These are phyloP conservation scores for Penicillium sp. DNA, from an alignment of 2,329 filamentous ascomycete genomes.

Conservation along the genomic window DNA sequence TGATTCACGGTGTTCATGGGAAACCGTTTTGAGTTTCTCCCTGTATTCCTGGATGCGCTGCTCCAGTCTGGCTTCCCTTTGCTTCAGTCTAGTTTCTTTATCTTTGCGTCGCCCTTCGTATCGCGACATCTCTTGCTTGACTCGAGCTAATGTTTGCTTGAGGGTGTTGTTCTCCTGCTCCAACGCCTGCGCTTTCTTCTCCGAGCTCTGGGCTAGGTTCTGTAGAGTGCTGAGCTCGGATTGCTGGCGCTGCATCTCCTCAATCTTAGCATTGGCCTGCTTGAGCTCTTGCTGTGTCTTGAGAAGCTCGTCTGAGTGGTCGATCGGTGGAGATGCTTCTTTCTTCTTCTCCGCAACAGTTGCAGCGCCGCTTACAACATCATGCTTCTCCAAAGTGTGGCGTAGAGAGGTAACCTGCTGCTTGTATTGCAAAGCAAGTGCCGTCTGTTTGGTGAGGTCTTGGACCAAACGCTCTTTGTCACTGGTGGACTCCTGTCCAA, in stretches of 20 bases:
- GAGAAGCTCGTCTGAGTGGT: slow-evolving; percentile 29
- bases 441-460: slow-evolving; percentile 47
- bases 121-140: slow-evolving; percentile 46
- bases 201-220: slow-evolving; percentile 39
- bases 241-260: slow-evolving; percentile 35
- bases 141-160: slow-evolving; percentile 42
- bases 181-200: slow-evolving; percentile 43
- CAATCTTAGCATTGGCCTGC: slow-evolving; percentile 37
- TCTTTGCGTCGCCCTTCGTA: slow-evolving; percentile 47
- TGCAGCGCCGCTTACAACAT: slow-evolving; percentile 34
- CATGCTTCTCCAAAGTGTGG: slow-evolving; percentile 41
- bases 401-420: slow-evolving; percentile 43
- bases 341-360: slow-evolving; percentile 24
- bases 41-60: slow-evolving; percentile 44
- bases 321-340: slow-evolving; percentile 16
- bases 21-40: slow-evolving; percentile 37
- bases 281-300: slow-evolving; percentile 38
- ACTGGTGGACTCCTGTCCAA: slow-evolving; percentile 29
- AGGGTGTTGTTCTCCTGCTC: slow-evolving; percentile 44
- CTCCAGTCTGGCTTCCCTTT: slow-evolving; percentile 43
- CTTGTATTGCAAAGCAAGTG: slow-evolving; percentile 48
- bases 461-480: slow-evolving; percentile 45
- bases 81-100: slow-evolving; percentile 45
- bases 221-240: slow-evolving; percentile 38
- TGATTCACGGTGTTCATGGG: slow-evolving; percentile 39